Evolutionary conservation across 2,329 filamentous ascomycete genomes (phyloP), one percentile per base, ranked within the genome.

Genomic region (Trichophyton schoenleinii): DNA sequence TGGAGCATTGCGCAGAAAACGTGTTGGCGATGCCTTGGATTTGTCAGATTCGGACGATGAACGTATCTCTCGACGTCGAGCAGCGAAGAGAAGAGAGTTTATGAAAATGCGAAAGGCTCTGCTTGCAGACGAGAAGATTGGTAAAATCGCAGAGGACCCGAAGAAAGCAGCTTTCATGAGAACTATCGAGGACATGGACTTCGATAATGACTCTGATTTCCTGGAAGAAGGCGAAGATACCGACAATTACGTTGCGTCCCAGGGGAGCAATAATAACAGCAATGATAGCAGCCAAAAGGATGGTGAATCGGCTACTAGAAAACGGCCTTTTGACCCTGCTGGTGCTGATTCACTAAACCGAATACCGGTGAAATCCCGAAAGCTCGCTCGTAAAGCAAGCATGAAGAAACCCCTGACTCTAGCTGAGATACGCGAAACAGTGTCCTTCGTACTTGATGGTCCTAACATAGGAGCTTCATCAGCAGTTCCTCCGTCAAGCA

Each of bases 1-100:
- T 11, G 94, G 94, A 58, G 87, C 85, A 72, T 81, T 99, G 58
- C 87, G 91, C 9, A 87, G 89, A 64, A 92, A 95, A 71, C 86
- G 88, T 52, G 81, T 83, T 8, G 88, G 87, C 64, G 81, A 88
- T 70, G 88, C 91, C 67, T 86, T 91, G 64, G 88, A 92, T 67
- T 82, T 95, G 22, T 91, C 90, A 3, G 94, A 97, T 71, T 92
- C 89, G 1, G 92, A 96, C 66, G 92, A 96, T 67, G 90, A 88
- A 65, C 71, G 69, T 11, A 84, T 87, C 18, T 88, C 92, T 68
- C 83, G 87, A 34, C 83, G 85, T 52, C 84, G 88, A 53, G 85
- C 89, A 58, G 85, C 87, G 78, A 96, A 95, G 78, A 87, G 90
- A 59, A 82, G 86, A 44, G 89, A 96, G 69, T 95, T 95, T 73